Conservation (phyloP, 441 rosid genomes). For the Arabidopsis hybrid region DNA sequence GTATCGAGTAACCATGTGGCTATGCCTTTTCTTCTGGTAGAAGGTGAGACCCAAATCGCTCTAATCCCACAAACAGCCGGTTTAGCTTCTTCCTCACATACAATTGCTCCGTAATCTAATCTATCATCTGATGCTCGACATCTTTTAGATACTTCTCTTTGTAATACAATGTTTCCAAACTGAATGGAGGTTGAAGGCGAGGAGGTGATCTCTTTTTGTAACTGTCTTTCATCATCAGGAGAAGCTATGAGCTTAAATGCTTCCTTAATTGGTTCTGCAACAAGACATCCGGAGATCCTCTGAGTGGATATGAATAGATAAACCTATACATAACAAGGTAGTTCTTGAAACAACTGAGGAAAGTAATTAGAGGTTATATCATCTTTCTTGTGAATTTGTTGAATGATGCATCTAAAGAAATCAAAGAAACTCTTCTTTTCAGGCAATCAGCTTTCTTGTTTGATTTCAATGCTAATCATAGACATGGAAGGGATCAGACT, state of each 20-base stretch:
- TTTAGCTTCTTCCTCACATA: slow-evolving; percentile 63
- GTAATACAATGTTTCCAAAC: slow-evolving; percentile 69
- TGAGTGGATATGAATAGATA: slow-evolving; percentile 64
- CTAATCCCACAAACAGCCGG: slow-evolving; percentile 80
- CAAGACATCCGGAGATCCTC: slow-evolving; percentile 71
- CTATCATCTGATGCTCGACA: slow-evolving; percentile 37
- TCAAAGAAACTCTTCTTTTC: neutral
- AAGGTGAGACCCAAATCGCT: slow-evolving; percentile 91
- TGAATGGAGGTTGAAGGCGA: slow-evolving; percentile 54
- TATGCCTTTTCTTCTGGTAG: slow-evolving; percentile 76
- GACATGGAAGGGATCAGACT: neutral
- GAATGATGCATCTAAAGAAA: neutral
- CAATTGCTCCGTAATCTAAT: slow-evolving; percentile 52
- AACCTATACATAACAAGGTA: slow-evolving; percentile 53
- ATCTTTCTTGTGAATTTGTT: neutral
- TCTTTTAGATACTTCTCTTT: slow-evolving; percentile 62
- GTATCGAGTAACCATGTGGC: slow-evolving; percentile 79
- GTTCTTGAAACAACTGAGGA: slow-evolving; percentile 8
- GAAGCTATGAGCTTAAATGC: slow-evolving; percentile 66
- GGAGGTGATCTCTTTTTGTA: slow-evolving; percentile 45
- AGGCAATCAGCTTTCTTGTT: neutral
- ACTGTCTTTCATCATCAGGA: slow-evolving; percentile 44
- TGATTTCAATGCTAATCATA: slow-evolving; percentile 10
- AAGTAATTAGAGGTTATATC: neutral
- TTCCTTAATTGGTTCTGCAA: slow-evolving; percentile 80